Percentiles rank a stretch among this genome's conserved stretches.
Evolutionary conservation across 2,329 filamentous ascomycete genomes (phyloP).

Genomic region (Colletotrichum shisoi): DNA sequence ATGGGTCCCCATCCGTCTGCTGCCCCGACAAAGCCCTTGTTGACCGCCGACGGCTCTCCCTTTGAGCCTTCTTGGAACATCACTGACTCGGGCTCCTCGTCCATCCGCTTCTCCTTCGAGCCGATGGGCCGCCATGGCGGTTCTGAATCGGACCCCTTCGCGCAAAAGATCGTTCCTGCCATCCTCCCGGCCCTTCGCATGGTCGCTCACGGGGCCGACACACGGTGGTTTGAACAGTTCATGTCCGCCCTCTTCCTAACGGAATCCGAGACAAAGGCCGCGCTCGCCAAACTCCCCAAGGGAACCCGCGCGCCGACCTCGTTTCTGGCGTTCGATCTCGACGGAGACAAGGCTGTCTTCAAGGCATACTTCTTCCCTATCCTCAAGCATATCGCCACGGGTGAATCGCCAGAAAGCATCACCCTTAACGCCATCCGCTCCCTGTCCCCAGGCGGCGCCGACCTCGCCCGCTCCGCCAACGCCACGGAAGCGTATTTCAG

Average conservation of each 20-base stretch:
- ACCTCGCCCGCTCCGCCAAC: constrained; percentile 38
- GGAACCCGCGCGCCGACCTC: constrained; percentile 41
- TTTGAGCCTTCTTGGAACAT: constrained; percentile 39
- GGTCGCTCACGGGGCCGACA: constrained; percentile 30
- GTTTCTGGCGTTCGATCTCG: constrained; percentile 44
- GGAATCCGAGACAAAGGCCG: constrained; percentile 31
- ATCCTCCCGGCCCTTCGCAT: constrained; percentile 34
- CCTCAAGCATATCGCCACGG: constrained; percentile 43
- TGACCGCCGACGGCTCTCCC: constrained; percentile 36
- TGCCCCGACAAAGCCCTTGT: constrained; percentile 33
- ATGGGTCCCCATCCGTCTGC: constrained; percentile 32
- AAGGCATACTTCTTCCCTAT: constrained; percentile 44
- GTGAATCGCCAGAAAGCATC: constrained; percentile 39
- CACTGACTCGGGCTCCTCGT: constrained; percentile 36
- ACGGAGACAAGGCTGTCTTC: constrained; percentile 39
- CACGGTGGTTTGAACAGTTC: constrained; percentile 42
- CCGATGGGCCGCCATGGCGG: constrained; percentile 38
- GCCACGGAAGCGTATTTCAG: constrained; percentile 41
- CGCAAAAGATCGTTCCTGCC: constrained; percentile 35
- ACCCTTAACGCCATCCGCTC: constrained; percentile 42
- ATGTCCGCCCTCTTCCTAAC: constrained; percentile 41
- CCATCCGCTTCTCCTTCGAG: constrained; percentile 39
- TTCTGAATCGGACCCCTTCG: constrained; percentile 33
- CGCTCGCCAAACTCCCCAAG: constrained; percentile 37
- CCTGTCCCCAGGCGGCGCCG: constrained; percentile 40